Percentiles rank a stretch among this genome's conserved stretches.
phyloP scores from a whole-genome alignment of 208 protist genomes.

The Naegleria lovaniensis region DNA sequence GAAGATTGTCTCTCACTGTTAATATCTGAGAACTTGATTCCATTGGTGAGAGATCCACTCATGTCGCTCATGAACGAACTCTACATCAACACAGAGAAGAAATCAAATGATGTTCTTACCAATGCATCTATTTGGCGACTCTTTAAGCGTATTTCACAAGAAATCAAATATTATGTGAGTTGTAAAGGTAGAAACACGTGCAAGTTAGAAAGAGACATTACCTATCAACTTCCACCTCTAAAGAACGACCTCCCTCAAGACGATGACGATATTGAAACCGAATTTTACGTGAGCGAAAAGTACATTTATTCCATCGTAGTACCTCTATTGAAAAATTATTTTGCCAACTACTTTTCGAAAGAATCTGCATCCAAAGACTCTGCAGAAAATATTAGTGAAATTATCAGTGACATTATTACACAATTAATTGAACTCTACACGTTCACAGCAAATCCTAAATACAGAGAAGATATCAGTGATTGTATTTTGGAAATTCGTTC shows the following conservation, averaged over 20 bases:
- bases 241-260: background rate
- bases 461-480: background rate
- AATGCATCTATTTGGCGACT: background rate
- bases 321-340: background rate
- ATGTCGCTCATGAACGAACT: background rate
- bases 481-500: background rate
- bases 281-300: background rate
- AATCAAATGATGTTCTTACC: background rate
- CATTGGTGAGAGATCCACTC: background rate
- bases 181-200: background rate
- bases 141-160: background rate
- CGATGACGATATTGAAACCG: background rate
- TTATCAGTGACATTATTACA: background rate
- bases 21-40: background rate
- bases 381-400: background rate
- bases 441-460: background rate
- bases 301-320: background rate
- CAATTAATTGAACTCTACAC: background rate
- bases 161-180: background rate
- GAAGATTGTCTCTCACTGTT: background rate
- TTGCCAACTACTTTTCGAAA: background rate
- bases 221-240: background rate
- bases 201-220: background rate
- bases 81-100: constrained; percentile 7
- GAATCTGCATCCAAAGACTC: background rate